Conservation (phyloP, 108 stramenopile genomes). For the Parietichytrium sp. region DNA sequence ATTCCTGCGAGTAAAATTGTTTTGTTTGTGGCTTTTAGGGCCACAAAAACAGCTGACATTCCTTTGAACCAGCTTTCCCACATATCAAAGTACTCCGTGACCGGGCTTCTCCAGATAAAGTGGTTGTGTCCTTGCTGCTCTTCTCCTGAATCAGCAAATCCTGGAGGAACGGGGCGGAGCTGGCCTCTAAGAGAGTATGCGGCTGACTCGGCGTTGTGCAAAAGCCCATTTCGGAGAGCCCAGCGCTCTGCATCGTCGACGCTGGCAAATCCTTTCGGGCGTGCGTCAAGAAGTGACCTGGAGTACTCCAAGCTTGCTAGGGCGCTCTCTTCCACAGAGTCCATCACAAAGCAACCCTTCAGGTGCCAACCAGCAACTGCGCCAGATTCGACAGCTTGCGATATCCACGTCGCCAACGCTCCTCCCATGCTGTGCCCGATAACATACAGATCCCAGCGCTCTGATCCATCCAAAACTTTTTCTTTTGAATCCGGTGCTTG, state of each 20-base stretch:
- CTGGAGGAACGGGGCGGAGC: background rate
- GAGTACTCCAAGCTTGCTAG: background rate
- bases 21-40: background rate
- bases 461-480: too few species aligned
- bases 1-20: constrained; percentile 9
- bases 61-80: constrained; percentile 1
- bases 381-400: background rate
- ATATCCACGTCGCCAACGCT: background rate
- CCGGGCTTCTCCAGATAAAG: background rate
- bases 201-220: background rate
- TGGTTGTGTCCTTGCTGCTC: background rate
- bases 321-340: constrained; percentile 1
- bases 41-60: constrained; percentile 1
- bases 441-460: background rate
- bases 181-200: background rate
- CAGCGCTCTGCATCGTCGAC: background rate
- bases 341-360: constrained; percentile 11
- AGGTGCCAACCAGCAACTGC: background rate
- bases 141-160: background rate
- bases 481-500: too few species aligned
- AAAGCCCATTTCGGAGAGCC: background rate
- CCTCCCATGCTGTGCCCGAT: constrained; percentile 32
- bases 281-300: background rate
- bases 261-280: background rate
- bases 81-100: background rate